Conservation (phyloP, 2,329 filamentous ascomycete genomes). For the Exophiala phaeomuriformis region DNA sequence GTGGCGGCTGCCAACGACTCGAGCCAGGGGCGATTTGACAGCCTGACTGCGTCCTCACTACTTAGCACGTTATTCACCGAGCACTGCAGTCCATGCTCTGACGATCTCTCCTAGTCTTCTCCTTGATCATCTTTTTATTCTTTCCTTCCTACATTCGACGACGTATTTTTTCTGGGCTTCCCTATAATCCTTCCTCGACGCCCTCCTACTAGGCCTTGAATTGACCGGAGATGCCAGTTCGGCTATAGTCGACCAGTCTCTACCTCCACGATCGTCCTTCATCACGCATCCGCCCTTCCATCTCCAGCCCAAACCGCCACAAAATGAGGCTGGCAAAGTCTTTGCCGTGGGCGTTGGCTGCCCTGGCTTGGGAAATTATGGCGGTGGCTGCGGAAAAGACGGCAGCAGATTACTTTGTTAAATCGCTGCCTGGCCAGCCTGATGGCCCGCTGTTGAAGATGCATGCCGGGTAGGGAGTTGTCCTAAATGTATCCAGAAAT, state of each 20-base stretch:
- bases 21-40: background rate
- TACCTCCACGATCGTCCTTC: background rate
- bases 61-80: background rate
- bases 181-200: background rate
- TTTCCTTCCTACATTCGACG: background rate
- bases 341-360: conserved; percentile 10
- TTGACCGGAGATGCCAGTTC: conserved; percentile 15
- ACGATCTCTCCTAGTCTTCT: background rate
- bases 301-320: background rate
- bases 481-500: background rate
- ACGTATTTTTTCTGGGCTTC: background rate
- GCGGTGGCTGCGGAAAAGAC: conserved; percentile 44
- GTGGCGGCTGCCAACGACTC: background rate
- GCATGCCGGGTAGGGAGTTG: conserved; percentile 75
- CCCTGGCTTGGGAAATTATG: conserved; percentile 4
- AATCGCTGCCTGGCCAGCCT: conserved; percentile 75
- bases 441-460: conserved; percentile 77
- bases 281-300: conserved; percentile 1
- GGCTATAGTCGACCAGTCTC: conserved; percentile 6
- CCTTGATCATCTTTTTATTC: background rate
- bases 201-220: background rate
- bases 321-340: conserved; percentile 9
- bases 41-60: background rate
- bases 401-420: conserved; percentile 84
- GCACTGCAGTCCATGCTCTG: background rate